Evolutionary conservation across 805 yeast species (phyloP).

Genomic region (Wickerhamomyces mucosus): DNA sequence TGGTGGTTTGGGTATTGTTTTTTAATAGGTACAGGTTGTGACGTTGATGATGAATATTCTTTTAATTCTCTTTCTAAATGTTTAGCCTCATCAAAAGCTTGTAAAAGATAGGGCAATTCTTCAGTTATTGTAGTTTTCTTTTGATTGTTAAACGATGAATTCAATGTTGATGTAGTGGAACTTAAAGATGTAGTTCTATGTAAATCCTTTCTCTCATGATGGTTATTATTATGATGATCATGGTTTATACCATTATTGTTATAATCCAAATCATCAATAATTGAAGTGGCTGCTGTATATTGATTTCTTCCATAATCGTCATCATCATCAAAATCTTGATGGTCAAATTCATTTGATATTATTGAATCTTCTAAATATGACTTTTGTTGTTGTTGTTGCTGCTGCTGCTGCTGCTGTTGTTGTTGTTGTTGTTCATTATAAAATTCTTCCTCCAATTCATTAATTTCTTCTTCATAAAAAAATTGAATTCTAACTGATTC

Average conservation of each 20-base stretch:
- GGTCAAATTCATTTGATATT: neutral
- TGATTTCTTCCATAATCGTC: constrained; percentile 1
- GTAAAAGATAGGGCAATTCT: constrained; percentile 56
- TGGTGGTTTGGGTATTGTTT: constrained; percentile 2
- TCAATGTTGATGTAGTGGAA: constrained; percentile 22
- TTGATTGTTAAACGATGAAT: constrained; percentile 25
- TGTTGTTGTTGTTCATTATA: constrained; percentile 4
- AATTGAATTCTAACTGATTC: constrained; percentile 38
- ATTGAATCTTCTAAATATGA: neutral
- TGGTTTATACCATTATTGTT: constrained; percentile 1
- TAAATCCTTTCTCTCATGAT: too few species aligned
- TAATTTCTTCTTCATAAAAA: constrained; percentile 22
- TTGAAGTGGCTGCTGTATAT: neutral
- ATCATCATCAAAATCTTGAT: neutral
- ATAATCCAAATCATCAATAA: neutral
- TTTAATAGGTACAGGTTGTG: constrained; percentile 1
- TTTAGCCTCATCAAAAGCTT: constrained; percentile 57
- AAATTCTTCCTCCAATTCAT: constrained; percentile 16
- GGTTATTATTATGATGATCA: constrained; percentile 6
- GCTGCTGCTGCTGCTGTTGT: constrained; percentile 4
- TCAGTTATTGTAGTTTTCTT: constrained; percentile 48
- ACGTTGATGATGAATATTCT: constrained; percentile 5
- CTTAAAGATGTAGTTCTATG: constrained; percentile 14
- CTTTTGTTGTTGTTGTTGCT: constrained; percentile 3
- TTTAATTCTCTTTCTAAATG: constrained; percentile 43